A percentile compares a stretch with the other conserved stretches of the same genome.
Conservation (phyloP, 495 filamentous ascomycete species). For the Penicillium paxilli region DNA sequence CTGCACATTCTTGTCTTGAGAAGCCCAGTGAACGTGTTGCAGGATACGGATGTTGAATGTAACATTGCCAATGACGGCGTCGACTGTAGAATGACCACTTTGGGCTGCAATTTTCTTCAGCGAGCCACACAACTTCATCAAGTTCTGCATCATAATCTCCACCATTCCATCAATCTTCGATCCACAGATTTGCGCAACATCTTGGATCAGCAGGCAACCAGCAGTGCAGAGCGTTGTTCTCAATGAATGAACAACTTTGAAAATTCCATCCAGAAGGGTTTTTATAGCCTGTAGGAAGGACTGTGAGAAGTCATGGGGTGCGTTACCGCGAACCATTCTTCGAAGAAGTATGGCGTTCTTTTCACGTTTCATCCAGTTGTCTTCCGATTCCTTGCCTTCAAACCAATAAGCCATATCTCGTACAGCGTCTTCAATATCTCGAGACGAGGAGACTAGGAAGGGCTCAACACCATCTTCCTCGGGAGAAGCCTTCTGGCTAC, state of each 20-base stretch:
- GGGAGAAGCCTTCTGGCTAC: slow-evolving; percentile 3
- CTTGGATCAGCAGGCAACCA: slow-evolving; percentile 82
- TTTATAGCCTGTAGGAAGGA: slow-evolving; percentile 70
- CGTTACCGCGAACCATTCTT: slow-evolving; percentile 79
- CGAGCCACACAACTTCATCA: slow-evolving; percentile 81
- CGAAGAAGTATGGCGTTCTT: slow-evolving; percentile 74
- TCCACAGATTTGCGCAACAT: slow-evolving; percentile 74
- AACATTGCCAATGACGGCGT: slow-evolving; percentile 71
- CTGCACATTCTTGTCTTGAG: slow-evolving; percentile 88
- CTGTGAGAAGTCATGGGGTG: slow-evolving; percentile 70
- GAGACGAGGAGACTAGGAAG: slow-evolving; percentile 71
- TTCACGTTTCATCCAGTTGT: slow-evolving; percentile 87
- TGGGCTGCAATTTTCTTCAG: slow-evolving; percentile 90
- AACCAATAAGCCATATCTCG: slow-evolving; percentile 77
- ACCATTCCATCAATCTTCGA: slow-evolving; percentile 84
- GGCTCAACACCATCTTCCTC: slow-evolving; percentile 72
- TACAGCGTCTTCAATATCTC: slow-evolving; percentile 83
- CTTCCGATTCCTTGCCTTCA: slow-evolving; percentile 86
- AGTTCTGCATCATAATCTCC: slow-evolving; percentile 83
- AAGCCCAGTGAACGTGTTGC: slow-evolving; percentile 77
- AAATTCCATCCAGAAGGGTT: slow-evolving; percentile 77
- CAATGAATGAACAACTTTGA: slow-evolving; percentile 83
- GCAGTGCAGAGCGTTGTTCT: slow-evolving; percentile 86
- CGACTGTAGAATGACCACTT: slow-evolving; percentile 73
- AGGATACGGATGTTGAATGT: slow-evolving; percentile 77